phyloP scores from a whole-genome alignment of 2,329 filamentous ascomycete species.

The Microthyrium microscopicum region DNA sequence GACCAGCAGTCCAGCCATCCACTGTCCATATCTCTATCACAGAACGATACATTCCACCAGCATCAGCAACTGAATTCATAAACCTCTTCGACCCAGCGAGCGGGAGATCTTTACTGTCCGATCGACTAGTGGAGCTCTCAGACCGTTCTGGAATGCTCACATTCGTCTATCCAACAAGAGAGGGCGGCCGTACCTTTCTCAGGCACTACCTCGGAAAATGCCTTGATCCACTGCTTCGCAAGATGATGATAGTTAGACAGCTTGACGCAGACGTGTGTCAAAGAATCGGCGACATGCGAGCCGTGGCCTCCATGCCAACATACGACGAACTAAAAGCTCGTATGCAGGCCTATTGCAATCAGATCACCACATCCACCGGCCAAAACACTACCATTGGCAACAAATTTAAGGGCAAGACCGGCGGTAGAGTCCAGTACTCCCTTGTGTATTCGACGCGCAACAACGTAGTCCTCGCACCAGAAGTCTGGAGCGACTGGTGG shows the following conservation, averaged over 20 bases:
- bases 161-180: conserved; percentile 45
- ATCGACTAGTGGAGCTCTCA: conserved; percentile 44
- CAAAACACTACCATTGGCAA: conserved; percentile 23
- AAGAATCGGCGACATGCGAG: conserved; percentile 35
- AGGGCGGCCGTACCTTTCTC: conserved; percentile 41
- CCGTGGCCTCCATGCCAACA: conserved; percentile 36
- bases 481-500: conserved; percentile 47
- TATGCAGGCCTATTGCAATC: conserved; percentile 16
- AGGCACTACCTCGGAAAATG: conserved; percentile 43
- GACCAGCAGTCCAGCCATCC: conserved; percentile 41
- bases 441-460: conserved; percentile 35
- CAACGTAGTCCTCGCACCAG: conserved; percentile 32
- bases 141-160: conserved; percentile 38
- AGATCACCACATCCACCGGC: conserved; percentile 17
- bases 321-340: conserved; percentile 31
- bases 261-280: conserved; percentile 39
- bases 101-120: conserved; percentile 38
- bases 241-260: conserved; percentile 40
- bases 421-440: conserved; percentile 20
- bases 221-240: conserved; percentile 42
- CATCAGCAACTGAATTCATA: conserved; percentile 38
- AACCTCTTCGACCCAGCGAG: conserved; percentile 39
- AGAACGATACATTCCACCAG: conserved; percentile 49
- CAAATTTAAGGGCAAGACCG: conserved; percentile 12
- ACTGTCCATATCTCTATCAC: conserved; percentile 44